Percentiles rank a stretch among this genome's conserved stretches.
Conservation (phyloP, 2,329 filamentous ascomycete species). For the Eurotiales sp. region DNA sequence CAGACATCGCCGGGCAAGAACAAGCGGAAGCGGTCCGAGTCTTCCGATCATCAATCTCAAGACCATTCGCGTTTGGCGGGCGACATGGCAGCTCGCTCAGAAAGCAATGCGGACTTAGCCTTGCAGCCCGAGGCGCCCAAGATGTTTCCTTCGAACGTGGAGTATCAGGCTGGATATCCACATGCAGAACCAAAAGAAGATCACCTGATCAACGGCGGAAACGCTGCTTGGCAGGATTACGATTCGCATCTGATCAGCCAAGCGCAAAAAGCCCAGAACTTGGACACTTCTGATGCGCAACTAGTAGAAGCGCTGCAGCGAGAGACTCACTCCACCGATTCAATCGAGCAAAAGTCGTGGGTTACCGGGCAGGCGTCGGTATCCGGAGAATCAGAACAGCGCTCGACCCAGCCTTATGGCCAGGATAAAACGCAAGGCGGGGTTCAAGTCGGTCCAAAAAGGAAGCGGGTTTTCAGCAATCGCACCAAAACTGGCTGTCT, state of each 20-base stretch:
- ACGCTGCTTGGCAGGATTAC: constrained; percentile 35
- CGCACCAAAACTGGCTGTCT: constrained; percentile 93
- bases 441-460: constrained; percentile 40
- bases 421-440: constrained; percentile 32
- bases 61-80: constrained; percentile 34
- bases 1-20: constrained; percentile 45
- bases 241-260: constrained; percentile 43
- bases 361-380: constrained; percentile 34
- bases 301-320: constrained; percentile 51
- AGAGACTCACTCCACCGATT: constrained; percentile 43
- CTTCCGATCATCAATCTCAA: constrained; percentile 46
- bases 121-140: constrained; percentile 18
- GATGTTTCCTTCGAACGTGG: constrained; percentile 18
- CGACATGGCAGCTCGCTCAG: constrained; percentile 32
- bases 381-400: constrained; percentile 30
- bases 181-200: constrained; percentile 30
- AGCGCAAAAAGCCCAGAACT: constrained; percentile 44
- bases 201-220: constrained; percentile 23
- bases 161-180: constrained; percentile 20
- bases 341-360: constrained; percentile 26
- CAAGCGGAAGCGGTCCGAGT: constrained; percentile 65
- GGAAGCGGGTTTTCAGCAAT: constrained; percentile 72
- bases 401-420: constrained; percentile 30
- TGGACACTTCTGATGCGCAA: constrained; percentile 48
- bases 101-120: constrained; percentile 27